Evolutionary conservation across 257 asterid genomes (phyloP), one percentile per base, ranked within the genome.

Genomic region (Jacaranda mimosifolia): DNA sequence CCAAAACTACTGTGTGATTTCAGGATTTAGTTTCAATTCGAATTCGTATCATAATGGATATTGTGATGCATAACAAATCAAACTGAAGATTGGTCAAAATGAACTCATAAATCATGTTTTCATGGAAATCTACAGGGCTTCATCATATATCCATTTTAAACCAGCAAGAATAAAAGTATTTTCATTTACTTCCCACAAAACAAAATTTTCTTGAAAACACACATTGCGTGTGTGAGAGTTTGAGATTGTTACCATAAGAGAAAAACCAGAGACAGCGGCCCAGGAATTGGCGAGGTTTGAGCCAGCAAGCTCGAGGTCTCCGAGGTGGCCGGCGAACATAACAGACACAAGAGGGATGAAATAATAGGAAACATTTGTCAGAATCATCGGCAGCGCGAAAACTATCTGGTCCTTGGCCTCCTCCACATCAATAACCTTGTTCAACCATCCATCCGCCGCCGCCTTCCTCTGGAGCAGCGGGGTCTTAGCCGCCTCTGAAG

Each of bases 311-410:
- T 88, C 84, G 78, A 88, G 92, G 0, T 94, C 79, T 2, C 97
- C 98, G 68, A 91, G 86, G 82, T 94, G 97, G 73, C 98, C 97
- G 68, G 91, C 96, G 70, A 88, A 94, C 98, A 94, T 92, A 18
- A 94, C 97, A 0, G 98, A 90, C 48, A 86, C 87, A 0, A 90
- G 79, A 39, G 91, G 95, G 65, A 92, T 87, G 45, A 83, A 86
- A 39, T 85, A 87, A 48, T 86, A 87, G 7, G 87, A 62, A 26
- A 83, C 84, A 62, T 85, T 88, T 0, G 95, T 89, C 3, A 90
- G 68, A 9, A 89, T 86, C 94, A 90, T 85, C 0, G 97, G 97
- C 17, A 88, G 51, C 0, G 94, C 85, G 72, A 94, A 89, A 15
- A 83, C 11, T 4, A 79, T 57, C 84, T 94, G 98, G 7, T 70